Base-by-base conservation (phyloP, 2,329 filamentous ascomycete genomes). In the Stromatinia cepivora region DNA sequence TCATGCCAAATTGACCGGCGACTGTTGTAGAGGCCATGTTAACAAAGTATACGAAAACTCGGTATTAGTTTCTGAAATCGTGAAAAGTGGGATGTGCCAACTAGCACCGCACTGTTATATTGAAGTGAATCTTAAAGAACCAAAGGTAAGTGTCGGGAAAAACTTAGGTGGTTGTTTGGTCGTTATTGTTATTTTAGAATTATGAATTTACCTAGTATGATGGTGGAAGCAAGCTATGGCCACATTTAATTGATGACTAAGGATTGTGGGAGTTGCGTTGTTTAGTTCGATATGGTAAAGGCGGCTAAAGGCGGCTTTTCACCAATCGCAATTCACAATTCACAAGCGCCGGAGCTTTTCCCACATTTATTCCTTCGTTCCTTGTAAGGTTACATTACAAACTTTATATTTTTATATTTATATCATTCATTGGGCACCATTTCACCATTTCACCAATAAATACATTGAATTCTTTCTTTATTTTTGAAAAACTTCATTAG, bases 1-100 rank as follows among this genome's bases (percentile, higher is more conserved):
- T 87, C 71, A 86, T 82, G 73, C 86, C 87, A 67, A 90, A 70
- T 39, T 67, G 72, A 70, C 69, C 71, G 66, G 71, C 63, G 22
- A 34, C 25, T 31, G 67, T 57, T 25, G 67, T 31, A 39, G 72
- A 71, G 36, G 74, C 54, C 76, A 78, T 78, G 67, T 64, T 76
- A 73, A 46, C 34, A 50, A 61, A 62, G 9, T 52, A 36, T 13
- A 7, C 17, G 17, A 10, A 45, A 25, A 31, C 11, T 13, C 11
- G 13, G n/a, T 48, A 9, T 22, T 15, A 39, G 13, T 39, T 13
- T 31, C 31, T 62, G 3, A 1, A 4, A 50, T 34, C 15, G 13
- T 22, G 6, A 13, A 48, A 20, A 10, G 13, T 50, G 22, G 42
- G 8, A n/a, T 62, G 13, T 17, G 31, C 1, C 4, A 15, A 48